phyloP scores from a whole-genome alignment of 768 basidiomycete genomes.

The Dictyophora rubrovolvata region DNA sequence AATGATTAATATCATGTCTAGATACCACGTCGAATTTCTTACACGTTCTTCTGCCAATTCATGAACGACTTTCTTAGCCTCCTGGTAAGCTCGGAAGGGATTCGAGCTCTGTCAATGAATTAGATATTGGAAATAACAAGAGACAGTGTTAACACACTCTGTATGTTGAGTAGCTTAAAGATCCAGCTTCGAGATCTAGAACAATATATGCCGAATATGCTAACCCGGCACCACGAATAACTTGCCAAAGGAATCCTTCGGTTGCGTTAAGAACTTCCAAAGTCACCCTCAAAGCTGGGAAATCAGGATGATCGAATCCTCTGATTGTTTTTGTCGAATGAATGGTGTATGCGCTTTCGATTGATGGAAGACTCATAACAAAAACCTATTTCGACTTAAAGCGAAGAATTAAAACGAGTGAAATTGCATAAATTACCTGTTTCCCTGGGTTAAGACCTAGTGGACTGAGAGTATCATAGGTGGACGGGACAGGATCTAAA shows the following conservation, averaged over 20 bases:
- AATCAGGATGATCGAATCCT: constrained; percentile 75
- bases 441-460: constrained; percentile 64
- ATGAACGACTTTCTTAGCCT: constrained; percentile 66
- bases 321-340: constrained; percentile 71
- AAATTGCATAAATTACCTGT: constrained; percentile 37
- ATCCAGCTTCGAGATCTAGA: constrained; percentile 68
- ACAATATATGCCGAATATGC: constrained; percentile 84
- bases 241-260: constrained; percentile 91
- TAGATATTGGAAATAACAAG: neutral
- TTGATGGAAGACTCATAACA: constrained; percentile 82
- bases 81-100: constrained; percentile 67
- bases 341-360: constrained; percentile 83
- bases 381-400: constrained; percentile 46
- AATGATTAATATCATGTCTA: neutral
- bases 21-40: constrained; percentile 16
- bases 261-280: constrained; percentile 83
- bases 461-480: constrained; percentile 58
- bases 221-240: constrained; percentile 87
- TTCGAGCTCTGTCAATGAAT: constrained; percentile 54
- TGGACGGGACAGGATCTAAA: constrained; percentile 57
- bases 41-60: constrained; percentile 80
- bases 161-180: constrained; percentile 68
- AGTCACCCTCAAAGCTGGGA: constrained; percentile 77
- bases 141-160: constrained; percentile 38
- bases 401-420: constrained; percentile 2